These are phyloP conservation scores for Ustilaginoidea virens DNA, from an alignment of 2,329 filamentous ascomycete genomes.

Conservation along the genomic window DNA sequence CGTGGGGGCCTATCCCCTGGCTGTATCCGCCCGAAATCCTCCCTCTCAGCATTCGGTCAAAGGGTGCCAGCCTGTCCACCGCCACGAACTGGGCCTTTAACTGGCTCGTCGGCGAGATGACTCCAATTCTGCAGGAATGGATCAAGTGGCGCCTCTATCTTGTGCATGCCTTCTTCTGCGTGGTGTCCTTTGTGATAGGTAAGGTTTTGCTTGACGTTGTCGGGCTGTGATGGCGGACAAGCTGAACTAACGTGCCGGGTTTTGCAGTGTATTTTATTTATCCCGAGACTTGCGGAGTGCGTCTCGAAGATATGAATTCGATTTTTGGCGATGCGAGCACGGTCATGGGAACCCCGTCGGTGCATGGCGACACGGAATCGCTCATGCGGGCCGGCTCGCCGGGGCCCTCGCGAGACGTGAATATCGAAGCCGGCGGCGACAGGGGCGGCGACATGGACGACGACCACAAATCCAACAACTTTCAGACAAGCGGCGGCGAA, in stretches of 20 bases:
- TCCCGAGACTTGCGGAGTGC: slow-evolving; percentile 88
- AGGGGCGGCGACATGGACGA: slow-evolving; percentile 46
- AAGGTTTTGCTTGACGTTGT: too few relatives aligned
- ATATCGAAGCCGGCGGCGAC: slow-evolving; percentile 71
- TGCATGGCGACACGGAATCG: slow-evolving; percentile 62
- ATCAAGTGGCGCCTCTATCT: slow-evolving; percentile 93
- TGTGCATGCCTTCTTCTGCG: slow-evolving; percentile 93
- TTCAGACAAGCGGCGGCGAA: slow-evolving; percentile 15
- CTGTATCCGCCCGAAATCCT: slow-evolving; percentile 97
- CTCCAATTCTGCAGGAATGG: slow-evolving; percentile 77
- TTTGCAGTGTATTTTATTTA: slow-evolving; percentile 84
- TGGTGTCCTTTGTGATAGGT: slow-evolving; percentile 91
- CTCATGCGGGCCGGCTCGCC: slow-evolving; percentile 65
- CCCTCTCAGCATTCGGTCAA: slow-evolving; percentile 88
- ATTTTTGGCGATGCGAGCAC: slow-evolving; percentile 90
- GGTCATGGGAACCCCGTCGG: slow-evolving; percentile 59
- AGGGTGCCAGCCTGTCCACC: slow-evolving; percentile 90
- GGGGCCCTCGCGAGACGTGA: slow-evolving; percentile 54
- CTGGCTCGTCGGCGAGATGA: slow-evolving; percentile 92
- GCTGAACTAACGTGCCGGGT: slow-evolving; percentile 10
- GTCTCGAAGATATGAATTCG: slow-evolving; percentile 90
- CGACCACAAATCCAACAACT: slow-evolving; percentile 27
- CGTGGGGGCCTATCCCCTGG: slow-evolving; percentile 96
- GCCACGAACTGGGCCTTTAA: slow-evolving; percentile 98
- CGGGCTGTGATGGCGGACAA: too few relatives aligned